Base-by-base conservation (phyloP, 805 yeast genomes). In the Candida tibetensis region DNA sequence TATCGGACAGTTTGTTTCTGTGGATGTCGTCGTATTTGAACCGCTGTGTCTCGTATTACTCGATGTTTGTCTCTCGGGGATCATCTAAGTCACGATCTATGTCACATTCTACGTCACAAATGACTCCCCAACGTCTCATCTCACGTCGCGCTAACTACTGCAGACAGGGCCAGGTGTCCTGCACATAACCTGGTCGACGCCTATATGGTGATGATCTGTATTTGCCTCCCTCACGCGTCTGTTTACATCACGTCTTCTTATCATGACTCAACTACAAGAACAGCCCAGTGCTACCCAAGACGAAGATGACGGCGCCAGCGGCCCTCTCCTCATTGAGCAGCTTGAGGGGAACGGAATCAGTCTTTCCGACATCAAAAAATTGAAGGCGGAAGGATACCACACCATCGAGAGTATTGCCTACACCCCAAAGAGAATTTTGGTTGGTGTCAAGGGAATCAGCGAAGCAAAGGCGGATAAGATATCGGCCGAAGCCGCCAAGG, bases 381-480 rank as follows among this genome's bases (percentile, higher is more conserved):
- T 93, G 36, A 74, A 80, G 45, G 91, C 85, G 33, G 84, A 82
- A 17, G 97, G 97, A 0, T 80, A 75, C 52, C 85, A 85, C 57
- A 93, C 99, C 0, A 95, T 85, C 5, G 97, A 90, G 57, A 78
- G 95, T 15, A 81, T 91, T 42, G 98, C 99, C 2, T 89, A 88
- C 54, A 87, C 96, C 4, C 95, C 97, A 14, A 84, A 85, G 55
- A 82, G 91, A 50, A 79, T 77, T 4, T 69, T 91, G 30, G 64
- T 86, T 30, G 74, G 75, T 5, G 85, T 93, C 28, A 89, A 87
- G 58, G 99, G 99, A 31, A 89, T 93, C 25, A 85, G 95, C 8
- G 99, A 93, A 56, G 91, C 91, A 37, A 93, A 93, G 58, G 97
- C 97, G 1, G 97, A 88, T 52, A 80, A 81, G 48, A 67, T 93